Percentiles rank a stretch among this genome's conserved stretches.
Evolutionary conservation across 2,329 filamentous ascomycete species (phyloP).

Genomic region (Verticillium alfalfae): DNA sequence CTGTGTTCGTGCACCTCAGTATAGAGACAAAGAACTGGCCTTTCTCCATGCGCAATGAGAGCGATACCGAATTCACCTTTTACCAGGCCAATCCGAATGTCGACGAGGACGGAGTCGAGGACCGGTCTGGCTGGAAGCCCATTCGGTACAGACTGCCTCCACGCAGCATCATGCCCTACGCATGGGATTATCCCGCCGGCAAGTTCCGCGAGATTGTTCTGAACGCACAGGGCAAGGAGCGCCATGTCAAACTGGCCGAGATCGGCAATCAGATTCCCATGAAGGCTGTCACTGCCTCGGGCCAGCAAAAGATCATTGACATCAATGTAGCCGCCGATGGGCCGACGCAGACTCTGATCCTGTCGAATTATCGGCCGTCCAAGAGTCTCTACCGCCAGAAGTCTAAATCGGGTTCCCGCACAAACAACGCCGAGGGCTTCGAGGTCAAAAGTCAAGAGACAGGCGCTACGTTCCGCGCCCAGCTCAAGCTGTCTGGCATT

Average conservation of each 20-base stretch:
- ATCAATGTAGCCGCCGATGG: constrained; percentile 94
- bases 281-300: constrained; percentile 68
- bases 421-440: constrained; percentile 62
- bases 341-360: constrained; percentile 86
- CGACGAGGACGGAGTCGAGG: constrained; percentile 81
- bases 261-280: constrained; percentile 95
- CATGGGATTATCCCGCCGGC: constrained; percentile 98
- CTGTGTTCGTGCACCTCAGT: constrained; percentile 86
- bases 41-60: constrained; percentile 98
- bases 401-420: constrained; percentile 44
- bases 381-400: constrained; percentile 79
- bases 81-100: constrained; percentile 91
- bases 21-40: constrained; percentile 95
- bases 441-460: constrained; percentile 92
- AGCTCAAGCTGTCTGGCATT: constrained; percentile 82
- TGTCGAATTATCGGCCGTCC: constrained; percentile 89
- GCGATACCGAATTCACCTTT: constrained; percentile 93
- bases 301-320: constrained; percentile 83
- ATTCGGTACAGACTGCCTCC: constrained; percentile 89
- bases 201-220: constrained; percentile 92
- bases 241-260: constrained; percentile 90
- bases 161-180: constrained; percentile 97
- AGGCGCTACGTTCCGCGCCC: constrained; percentile 81
- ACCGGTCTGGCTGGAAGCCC: constrained; percentile 84
- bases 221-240: constrained; percentile 69